Evolutionary conservation across 306 rosid genomes (phyloP).

Genomic region (Medicago ruthenica): DNA sequence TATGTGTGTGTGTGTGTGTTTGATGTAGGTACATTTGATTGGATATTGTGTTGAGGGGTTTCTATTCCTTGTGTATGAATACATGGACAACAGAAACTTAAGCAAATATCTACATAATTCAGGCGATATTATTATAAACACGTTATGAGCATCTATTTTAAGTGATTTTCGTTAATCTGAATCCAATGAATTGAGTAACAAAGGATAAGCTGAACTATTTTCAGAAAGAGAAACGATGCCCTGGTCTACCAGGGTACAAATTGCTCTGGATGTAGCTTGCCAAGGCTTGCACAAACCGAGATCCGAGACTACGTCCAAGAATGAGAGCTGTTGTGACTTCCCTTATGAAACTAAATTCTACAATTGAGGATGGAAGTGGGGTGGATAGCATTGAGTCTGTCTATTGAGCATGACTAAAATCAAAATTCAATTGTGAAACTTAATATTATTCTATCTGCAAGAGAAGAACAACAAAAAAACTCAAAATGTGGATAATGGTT

Average conservation of each 20-base stretch:
- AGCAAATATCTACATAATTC: constrained; percentile 74
- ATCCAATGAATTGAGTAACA: not conserved
- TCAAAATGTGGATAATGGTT: not conserved
- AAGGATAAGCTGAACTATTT: not conserved
- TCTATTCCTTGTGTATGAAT: constrained; percentile 88
- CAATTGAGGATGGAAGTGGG: not conserved
- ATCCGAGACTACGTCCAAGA: not conserved
- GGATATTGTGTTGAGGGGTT: constrained; percentile 81
- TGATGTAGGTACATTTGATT: constrained; percentile 73
- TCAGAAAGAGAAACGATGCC: constrained; percentile 71
- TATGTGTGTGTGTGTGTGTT: no score
- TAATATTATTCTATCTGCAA: not conserved
- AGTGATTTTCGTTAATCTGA: not conserved
- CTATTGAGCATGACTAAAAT: not conserved
- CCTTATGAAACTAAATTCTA: not conserved
- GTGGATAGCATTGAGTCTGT: not conserved
- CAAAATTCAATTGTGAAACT: not conserved
- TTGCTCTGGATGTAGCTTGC: constrained; percentile 78
- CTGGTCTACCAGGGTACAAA: constrained; percentile 83
- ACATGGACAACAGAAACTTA: constrained; percentile 84
- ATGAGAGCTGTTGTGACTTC: not conserved
- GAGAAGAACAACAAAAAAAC: not conserved
- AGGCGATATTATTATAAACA: constrained; percentile 50
- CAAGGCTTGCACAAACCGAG: not conserved
- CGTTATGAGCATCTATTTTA: not conserved